A percentile compares a stretch with the other conserved stretches of the same genome.
Evolutionary conservation across 352 stramenopile species (phyloP).

Genomic region (Aphanomyces euteiches): DNA sequence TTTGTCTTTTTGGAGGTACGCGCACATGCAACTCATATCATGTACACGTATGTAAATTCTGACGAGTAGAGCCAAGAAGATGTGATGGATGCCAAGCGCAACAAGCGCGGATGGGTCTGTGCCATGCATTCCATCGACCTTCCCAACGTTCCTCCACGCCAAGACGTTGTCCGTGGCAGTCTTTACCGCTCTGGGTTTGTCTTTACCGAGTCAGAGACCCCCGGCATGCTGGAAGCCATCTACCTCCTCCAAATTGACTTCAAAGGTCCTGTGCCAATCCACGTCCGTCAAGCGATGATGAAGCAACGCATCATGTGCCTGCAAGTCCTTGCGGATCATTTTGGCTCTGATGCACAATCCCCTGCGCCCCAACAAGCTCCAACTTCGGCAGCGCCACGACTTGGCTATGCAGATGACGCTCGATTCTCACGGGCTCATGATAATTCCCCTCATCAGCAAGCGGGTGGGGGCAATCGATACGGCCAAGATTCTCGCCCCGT

Average conservation of each 20-base stretch:
- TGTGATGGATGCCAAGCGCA: conserved; percentile 73
- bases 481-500: not conserved
- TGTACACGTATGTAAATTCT: not conserved
- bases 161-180: conserved; percentile 70
- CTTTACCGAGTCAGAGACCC: conserved; percentile 71
- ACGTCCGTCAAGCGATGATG: conserved; percentile 26
- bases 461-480: not conserved
- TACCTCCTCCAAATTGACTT: conserved; percentile 84
- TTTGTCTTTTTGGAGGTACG: conserved; percentile 81
- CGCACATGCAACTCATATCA: conserved; percentile 31
- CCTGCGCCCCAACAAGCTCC: not conserved
- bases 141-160: conserved; percentile 65
- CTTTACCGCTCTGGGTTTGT: conserved; percentile 82
- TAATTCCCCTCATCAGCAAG: not conserved
- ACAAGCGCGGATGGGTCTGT: conserved; percentile 60
- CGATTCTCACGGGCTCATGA: not conserved
- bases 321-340: conserved; percentile 23
- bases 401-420: not conserved
- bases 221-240: conserved; percentile 81
- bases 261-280: conserved; percentile 39
- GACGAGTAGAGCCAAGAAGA: conserved; percentile 61
- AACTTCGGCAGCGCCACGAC: not conserved
- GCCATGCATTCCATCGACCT: conserved; percentile 83
- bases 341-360: not conserved
- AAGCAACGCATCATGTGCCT: conserved; percentile 24